Base-by-base conservation (phyloP, 2,329 filamentous ascomycete genomes). In the Dryadomyces quercivorus region DNA sequence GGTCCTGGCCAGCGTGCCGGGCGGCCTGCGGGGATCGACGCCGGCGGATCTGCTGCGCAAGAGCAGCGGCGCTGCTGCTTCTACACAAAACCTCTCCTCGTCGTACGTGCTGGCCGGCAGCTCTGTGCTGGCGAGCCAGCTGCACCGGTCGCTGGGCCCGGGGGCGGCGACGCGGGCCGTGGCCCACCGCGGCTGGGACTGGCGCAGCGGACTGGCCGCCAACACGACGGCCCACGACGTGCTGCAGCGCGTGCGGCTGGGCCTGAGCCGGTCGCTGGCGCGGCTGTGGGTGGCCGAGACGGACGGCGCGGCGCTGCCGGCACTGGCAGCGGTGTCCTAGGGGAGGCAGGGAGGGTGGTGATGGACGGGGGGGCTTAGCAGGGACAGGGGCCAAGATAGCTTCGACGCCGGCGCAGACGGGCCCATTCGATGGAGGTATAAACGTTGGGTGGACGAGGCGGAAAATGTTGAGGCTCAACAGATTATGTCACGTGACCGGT, bases 21-120 rank as follows among this genome's bases (percentile, higher is more conserved):
- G 65, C 53, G 53, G 55, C 3, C 69, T 74, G 54, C 80, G 76
- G 66, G 79, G 78, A 1, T 78, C 82, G 0, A 80, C 80, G 16
- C 84, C 85, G 0, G 77, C 78, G 4, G 81, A 84, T 56, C 70
- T 89, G 58, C 75, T 93, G 57, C 66, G 63, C 53, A 60, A 80
- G 64, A 86, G 50, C 22, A 50, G 50, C 16, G 31, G 48, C 38
- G 18, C 18, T 22, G 9, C 48, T n/a, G n/a, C n/a, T n/a, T n/a
- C n/a, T n/a, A n/a, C n/a, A n/a, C n/a, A n/a, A n/a, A n/a, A n/a
- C n/a, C n/a, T n/a, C n/a, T n/a, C n/a, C n/a, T 22, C 78, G 1
- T 76, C 80, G 60, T 86, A 86, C 69, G 77, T 84, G 52, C 74
- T 94, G 63, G 82, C 87, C 13, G 86, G 86, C 16, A 90, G 81